Conservation (phyloP, 2,329 filamentous ascomycete species). For the Fusarium sp. region DNA sequence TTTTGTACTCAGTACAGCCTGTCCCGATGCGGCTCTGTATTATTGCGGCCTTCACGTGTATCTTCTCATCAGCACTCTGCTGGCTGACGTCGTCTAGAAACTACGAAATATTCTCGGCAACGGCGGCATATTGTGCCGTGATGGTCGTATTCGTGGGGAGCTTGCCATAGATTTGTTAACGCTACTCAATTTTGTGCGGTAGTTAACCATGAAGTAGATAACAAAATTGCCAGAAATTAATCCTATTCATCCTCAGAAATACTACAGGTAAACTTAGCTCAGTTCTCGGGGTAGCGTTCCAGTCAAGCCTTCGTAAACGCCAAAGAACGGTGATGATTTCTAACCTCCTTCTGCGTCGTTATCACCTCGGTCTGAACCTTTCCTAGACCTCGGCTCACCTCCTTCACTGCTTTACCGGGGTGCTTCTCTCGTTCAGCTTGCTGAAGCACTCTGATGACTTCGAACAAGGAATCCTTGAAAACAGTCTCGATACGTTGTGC, state of each 20-base stretch:
- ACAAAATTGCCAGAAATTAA: background rate
- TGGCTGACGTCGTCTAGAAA: background rate
- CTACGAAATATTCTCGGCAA: background rate
- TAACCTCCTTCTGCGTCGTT: background rate
- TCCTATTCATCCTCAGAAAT: background rate
- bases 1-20: background rate
- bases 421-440: background rate
- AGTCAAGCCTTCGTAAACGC: background rate
- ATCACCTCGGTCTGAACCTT: background rate
- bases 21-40: background rate
- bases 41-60: background rate
- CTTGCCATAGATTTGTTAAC: background rate
- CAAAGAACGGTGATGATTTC: background rate
- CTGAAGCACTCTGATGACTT: background rate
- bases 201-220: background rate
- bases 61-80: background rate
- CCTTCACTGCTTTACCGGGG: background rate
- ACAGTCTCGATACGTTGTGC: background rate
- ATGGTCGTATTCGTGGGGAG: background rate
- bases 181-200: background rate
- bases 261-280: background rate
- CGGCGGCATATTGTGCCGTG: background rate
- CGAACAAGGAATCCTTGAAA: background rate
- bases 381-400: background rate
- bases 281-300: background rate